Percentiles rank a stretch among this genome's conserved stretches.
phyloP scores from a whole-genome alignment of 352 stramenopile genomes.

The Phytophthora cryptogea region DNA sequence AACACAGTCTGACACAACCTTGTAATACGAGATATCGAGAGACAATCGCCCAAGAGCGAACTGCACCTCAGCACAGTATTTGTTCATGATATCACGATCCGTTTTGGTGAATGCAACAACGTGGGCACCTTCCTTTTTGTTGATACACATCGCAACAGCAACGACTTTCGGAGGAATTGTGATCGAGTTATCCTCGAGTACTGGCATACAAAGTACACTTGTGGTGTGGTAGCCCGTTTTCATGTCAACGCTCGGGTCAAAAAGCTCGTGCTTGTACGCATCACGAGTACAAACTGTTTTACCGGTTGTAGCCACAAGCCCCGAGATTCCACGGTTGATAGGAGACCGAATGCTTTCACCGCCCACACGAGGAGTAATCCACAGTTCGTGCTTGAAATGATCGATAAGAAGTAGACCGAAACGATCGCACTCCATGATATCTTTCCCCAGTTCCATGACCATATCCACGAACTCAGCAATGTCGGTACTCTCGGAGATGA shows the following conservation, averaged over 20 bases:
- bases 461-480: constrained; percentile 71
- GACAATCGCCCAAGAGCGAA: constrained; percentile 68
- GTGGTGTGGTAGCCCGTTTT: constrained; percentile 81
- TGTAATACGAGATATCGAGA: constrained; percentile 83
- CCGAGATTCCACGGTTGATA: constrained; percentile 72
- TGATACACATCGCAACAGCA: constrained; percentile 87
- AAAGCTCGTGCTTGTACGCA: constrained; percentile 75
- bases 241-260: constrained; percentile 67
- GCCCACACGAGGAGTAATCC: constrained; percentile 63
- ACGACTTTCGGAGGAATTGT: constrained; percentile 57
- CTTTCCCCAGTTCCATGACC: constrained; percentile 74
- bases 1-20: constrained; percentile 58
- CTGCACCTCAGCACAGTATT: constrained; percentile 68
- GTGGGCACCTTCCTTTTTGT: constrained; percentile 82
- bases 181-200: constrained; percentile 68
- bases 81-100: constrained; percentile 61
- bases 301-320: constrained; percentile 67
- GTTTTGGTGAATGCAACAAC: constrained; percentile 72
- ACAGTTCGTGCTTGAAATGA: constrained; percentile 80
- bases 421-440: constrained; percentile 77
- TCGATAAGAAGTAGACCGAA: constrained; percentile 75
- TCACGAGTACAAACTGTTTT: constrained; percentile 61
- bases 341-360: constrained; percentile 62
- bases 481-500: constrained; percentile 60
- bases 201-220: constrained; percentile 72